Base-by-base conservation (phyloP, 371 early-diverging fungal species). In the Mortierella sp. region DNA sequence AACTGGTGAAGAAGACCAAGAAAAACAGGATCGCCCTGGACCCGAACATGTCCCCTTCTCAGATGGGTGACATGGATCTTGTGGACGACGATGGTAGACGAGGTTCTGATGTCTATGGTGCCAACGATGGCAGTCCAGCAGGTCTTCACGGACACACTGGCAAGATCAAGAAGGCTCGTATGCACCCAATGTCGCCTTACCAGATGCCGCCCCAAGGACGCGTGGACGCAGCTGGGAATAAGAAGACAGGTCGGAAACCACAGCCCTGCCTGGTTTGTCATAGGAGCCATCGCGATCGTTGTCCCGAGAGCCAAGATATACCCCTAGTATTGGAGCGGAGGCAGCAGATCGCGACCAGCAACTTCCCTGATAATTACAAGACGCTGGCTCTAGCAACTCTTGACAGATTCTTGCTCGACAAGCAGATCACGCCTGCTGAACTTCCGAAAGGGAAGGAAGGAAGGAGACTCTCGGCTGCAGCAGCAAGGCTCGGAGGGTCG, bases 271-370 rank as follows among this genome's bases (percentile, higher is more conserved):
- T 73, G n/a, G 75, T 73, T 8, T 73, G 75, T 12, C 43, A 60
- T 24, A 53, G 64, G 14, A 73, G 68, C 27, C 75, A 73, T 39
- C 63, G 75, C 12, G 75, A 73, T n/a, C 64, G 75, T 11, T 73
- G 75, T 32, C 64, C 69, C 26, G 75, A 67, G 56, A 73, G 75
- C 47, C 69, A 73, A 49, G 75, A 73, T 60, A 68, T 73, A 44
- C 75, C 75, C 48, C 49, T 73, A 30, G 75, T 73, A 26, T 48
- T 73, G 68, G 75, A 73, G 27, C 54, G 75, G 24, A 58, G 75
- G 34, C 75, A 73, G 49, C 75, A 73, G 50, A 73, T 73, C 48
- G 75, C 69, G 27, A 73, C 75, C 46, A 73, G 75, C 52, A 68
- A 67, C 56, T 64, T 56, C 19, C 75, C 75, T 14, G 68, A 68